Evolutionary conservation across 2,329 filamentous ascomycete species (phyloP).

Genomic region (Eutypella sp.): DNA sequence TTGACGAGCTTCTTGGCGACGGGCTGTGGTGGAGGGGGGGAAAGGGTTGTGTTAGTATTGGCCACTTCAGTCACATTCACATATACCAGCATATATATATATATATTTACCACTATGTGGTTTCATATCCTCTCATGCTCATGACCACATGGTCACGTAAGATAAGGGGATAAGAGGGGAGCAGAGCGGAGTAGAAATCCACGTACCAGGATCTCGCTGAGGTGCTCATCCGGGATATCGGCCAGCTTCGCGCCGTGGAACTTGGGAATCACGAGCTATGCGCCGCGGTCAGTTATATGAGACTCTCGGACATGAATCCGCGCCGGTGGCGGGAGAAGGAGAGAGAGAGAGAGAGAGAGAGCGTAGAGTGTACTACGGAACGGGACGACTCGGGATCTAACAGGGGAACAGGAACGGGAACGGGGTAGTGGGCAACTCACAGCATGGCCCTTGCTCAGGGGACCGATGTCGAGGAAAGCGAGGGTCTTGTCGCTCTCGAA

Average conservation of each 20-base stretch:
- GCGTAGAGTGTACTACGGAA: too few relatives aligned
- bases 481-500: slow-evolving; percentile 90
- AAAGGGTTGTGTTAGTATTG: neutral
- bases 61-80: too few relatives aligned
- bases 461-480: slow-evolving; percentile 94
- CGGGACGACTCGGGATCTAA: too few relatives aligned
- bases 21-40: slow-evolving; percentile 39
- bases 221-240: slow-evolving; percentile 86
- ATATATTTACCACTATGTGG: neutral
- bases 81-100: neutral
- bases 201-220: slow-evolving; percentile 73
- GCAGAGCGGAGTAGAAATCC: neutral
- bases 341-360: neutral
- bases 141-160: neutral
- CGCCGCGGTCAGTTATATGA: too few relatives aligned
- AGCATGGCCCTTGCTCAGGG: slow-evolving; percentile 81
- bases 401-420: too few relatives aligned
- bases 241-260: slow-evolving; percentile 85
- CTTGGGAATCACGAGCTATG: slow-evolving; percentile 91
- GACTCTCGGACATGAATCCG: too few relatives aligned
- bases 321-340: neutral
- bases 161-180: neutral
- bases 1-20: slow-evolving; percentile 81
- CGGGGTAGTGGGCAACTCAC: slow-evolving; percentile 47
- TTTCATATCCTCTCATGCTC: neutral